Evolutionary conservation across 1,284 basidiomycete species (phyloP), one percentile per base, ranked within the genome.

Genomic region (Gymnopus androsaceus): DNA sequence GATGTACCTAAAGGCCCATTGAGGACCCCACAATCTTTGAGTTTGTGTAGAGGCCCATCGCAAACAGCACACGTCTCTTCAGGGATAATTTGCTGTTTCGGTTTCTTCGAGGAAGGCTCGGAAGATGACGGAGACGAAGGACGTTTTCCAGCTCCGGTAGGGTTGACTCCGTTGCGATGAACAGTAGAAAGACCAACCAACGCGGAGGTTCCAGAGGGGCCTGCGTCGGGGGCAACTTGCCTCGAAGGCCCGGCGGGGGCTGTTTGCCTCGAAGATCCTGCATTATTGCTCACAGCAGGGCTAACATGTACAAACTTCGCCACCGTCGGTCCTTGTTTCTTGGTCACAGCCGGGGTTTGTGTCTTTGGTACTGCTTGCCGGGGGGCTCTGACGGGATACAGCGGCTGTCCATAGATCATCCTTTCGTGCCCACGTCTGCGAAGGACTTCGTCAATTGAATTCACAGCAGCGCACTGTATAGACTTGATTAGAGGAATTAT

Each of bases 381-480:
- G 55, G 61, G 41, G 44, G 70, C 69, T n/a, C 71, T 71, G 12
- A 86, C 69, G 15, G 82, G 77, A 60, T 79, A 76, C 7, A 86
- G 71, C 34, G 88, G 85, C 64, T 89, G 87, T 2, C 81, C 83
- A 40, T 69, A 72, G 54, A 89, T 78, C 27, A 88, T 67, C 52
- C 77, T 67, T 2, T 79, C 67, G 47, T 83, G 74, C 3, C 84
- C 83, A 9, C 85, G 80, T 50, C 70, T 63, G 58, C 75, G 66
- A 15, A 91, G 71, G 0, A 81, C 76, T 60, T 82, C 75, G 56
- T 90, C 88, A 60, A 91, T 90, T 3, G 81, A 80, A 38, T 72
- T 70, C 49, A 91, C 79, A 9, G 88, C 88, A 44, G 76, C 79
- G 61, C 68, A 73, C 87, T 90, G 25, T 15, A 60, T n/a, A 41